Evolutionary conservation across 192 early-diverging fungal genomes (phyloP).

Genomic region (Mortierella claussenii): DNA sequence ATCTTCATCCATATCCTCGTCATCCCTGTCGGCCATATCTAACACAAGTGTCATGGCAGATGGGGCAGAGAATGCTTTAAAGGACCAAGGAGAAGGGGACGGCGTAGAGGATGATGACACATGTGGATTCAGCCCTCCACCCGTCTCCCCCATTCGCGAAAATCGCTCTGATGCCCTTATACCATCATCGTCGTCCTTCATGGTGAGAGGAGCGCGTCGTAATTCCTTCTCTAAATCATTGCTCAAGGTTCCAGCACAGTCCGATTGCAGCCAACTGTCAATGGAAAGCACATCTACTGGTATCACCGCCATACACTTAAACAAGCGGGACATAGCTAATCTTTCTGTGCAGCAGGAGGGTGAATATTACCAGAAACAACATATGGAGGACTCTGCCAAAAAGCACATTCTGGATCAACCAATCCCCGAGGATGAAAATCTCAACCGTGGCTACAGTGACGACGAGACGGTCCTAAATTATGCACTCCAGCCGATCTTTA

Average conservation of each 20-base stretch:
- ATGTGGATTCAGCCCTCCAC: slow-evolving; percentile 32
- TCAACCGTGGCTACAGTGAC: not conserved
- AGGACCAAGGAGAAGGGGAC: too few relatives aligned
- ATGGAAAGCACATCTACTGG: too few relatives aligned
- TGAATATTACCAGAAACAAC: not conserved
- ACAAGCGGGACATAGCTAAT: not conserved
- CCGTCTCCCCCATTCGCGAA: slow-evolving; percentile 34
- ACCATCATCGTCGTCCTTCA: not conserved
- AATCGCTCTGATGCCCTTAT: not conserved
- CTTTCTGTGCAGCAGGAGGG: not conserved
- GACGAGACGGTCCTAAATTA: slow-evolving; percentile 34
- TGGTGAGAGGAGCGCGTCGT: too few relatives aligned
- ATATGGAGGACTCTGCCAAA: slow-evolving; percentile 2
- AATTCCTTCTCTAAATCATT: too few relatives aligned
- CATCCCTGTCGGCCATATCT: too few relatives aligned
- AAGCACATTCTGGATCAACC: slow-evolving; percentile 10
- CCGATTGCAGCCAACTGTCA: too few relatives aligned
- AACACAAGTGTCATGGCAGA: too few relatives aligned
- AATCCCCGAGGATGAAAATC: slow-evolving; percentile 4
- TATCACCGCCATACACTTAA: not conserved
- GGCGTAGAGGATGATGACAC: slow-evolving; percentile 22
- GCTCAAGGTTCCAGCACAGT: not conserved
- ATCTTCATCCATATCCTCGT: slow-evolving; percentile 18
- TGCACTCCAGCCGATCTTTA: slow-evolving; percentile 36
- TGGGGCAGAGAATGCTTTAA: too few relatives aligned